Conservation (phyloP, 2,329 filamentous ascomycete species). For the Microdochium nivale region DNA sequence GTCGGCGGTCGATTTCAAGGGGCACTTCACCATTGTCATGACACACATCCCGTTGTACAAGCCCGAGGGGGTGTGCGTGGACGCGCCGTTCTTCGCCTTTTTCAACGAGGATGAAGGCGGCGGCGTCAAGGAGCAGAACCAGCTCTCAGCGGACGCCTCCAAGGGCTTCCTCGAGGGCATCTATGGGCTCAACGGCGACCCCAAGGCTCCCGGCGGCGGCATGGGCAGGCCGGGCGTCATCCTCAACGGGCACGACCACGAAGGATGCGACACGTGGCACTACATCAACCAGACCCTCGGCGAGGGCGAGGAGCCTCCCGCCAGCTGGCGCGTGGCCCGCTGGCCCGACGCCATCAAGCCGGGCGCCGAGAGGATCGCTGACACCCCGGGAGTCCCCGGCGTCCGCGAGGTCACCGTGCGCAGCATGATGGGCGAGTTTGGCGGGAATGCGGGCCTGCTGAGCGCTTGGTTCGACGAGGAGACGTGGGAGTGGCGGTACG, state of each 20-base stretch:
- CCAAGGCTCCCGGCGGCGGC: conserved; percentile 48
- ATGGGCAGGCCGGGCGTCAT: conserved; percentile 67
- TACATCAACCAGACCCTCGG: conserved; percentile 57
- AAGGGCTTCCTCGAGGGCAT: conserved; percentile 75
- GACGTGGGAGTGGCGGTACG: conserved; percentile 69
- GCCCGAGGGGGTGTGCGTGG: conserved; percentile 69
- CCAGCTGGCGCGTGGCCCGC: conserved; percentile 39
- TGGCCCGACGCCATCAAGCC: conserved; percentile 34
- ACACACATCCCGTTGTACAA: conserved; percentile 94
- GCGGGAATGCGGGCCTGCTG: conserved; percentile 82
- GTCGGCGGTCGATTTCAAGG: conserved; percentile 49
- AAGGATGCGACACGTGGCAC: conserved; percentile 86
- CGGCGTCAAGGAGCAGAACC: conserved; percentile 84
- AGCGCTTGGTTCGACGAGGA: conserved; percentile 80
- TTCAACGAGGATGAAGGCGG: conserved; percentile 56
- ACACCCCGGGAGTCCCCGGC: conserved; percentile 42
- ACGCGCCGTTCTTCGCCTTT: conserved; percentile 76
- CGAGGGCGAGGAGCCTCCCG: conserved; percentile 23
- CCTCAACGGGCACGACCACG: conserved; percentile 90
- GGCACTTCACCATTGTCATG: conserved; percentile 72
- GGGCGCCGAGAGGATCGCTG: conserved; percentile 26
- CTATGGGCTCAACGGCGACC: conserved; percentile 64
- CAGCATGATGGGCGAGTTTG: conserved; percentile 97
- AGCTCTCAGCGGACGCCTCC: conserved; percentile 66
- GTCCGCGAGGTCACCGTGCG: conserved; percentile 86